Percentiles rank a stretch among this genome's conserved stretches.
Conservation (phyloP, 371 early-diverging fungal genomes). For the Entomophthora muscae region DNA sequence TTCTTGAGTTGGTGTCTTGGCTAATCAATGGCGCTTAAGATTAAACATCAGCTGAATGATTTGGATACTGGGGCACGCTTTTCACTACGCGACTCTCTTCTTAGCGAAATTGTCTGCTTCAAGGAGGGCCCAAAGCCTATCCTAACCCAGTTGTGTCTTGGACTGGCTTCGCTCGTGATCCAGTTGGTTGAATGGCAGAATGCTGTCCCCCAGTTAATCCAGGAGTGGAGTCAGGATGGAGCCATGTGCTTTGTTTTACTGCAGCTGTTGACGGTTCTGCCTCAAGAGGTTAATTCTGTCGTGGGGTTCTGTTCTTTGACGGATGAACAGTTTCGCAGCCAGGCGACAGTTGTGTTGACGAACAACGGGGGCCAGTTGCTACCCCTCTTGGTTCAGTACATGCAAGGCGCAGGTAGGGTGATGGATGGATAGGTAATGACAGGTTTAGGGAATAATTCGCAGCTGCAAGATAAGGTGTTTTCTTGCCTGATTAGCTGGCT, state of each 20-base stretch:
- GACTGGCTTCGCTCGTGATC: slow-evolving; percentile 71
- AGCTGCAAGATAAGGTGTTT: slow-evolving; percentile 45
- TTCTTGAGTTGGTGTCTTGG: no score
- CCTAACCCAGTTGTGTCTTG: slow-evolving; percentile 61
- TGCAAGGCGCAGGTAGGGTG: slow-evolving; percentile 40
- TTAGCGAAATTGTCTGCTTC: slow-evolving; percentile 32
- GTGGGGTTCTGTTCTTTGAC: slow-evolving; percentile 22
- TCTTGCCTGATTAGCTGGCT: slow-evolving; percentile 71
- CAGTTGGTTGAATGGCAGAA: slow-evolving; percentile 67
- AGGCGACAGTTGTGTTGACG: slow-evolving; percentile 40
- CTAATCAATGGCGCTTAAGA: no score
- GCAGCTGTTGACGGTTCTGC: slow-evolving; percentile 65
- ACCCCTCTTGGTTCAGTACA: slow-evolving; percentile 35
- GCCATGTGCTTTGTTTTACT: slow-evolving; percentile 40
- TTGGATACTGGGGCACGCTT: slow-evolving; percentile 40
- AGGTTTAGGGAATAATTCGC: slow-evolving; percentile 22
- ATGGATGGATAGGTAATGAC: not conserved
- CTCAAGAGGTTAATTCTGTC: slow-evolving; percentile 66
- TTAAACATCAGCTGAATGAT: slow-evolving; percentile 58
- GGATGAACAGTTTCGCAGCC: slow-evolving; percentile 38
- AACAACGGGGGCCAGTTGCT: slow-evolving; percentile 40
- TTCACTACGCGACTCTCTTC: slow-evolving; percentile 63
- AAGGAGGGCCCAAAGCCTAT: slow-evolving; percentile 39
- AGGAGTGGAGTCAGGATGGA: slow-evolving; percentile 32
- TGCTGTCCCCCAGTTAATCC: slow-evolving; percentile 47